phyloP scores from a whole-genome alignment of 2,329 filamentous ascomycete species.

The Curvularia sp. region DNA sequence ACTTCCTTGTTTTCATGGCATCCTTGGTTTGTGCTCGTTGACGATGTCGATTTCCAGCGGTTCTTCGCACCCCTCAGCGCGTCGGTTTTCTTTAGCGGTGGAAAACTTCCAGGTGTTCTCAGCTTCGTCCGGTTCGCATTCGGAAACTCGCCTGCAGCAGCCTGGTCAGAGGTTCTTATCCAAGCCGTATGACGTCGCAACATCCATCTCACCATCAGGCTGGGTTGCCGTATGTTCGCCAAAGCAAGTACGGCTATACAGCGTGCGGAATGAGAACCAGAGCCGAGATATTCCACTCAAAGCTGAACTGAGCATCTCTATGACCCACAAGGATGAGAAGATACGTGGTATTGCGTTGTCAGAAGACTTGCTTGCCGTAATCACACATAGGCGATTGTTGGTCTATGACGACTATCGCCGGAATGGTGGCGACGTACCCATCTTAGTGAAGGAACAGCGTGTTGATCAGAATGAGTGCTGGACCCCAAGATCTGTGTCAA shows the following conservation, averaged over 20 bases:
- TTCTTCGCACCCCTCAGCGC: constrained; percentile 7
- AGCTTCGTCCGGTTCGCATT: constrained; percentile 15
- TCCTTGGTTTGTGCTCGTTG: constrained; percentile 6
- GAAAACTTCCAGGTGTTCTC: constrained; percentile 15
- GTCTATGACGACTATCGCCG: constrained; percentile 29
- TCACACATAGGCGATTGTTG: constrained; percentile 28
- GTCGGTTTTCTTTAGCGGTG: constrained; percentile 7
- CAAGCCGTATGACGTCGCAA: constrained; percentile 20
- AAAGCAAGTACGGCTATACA: constrained; percentile 27
- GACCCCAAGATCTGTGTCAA: constrained; percentile 28
- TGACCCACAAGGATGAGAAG: constrained; percentile 14
- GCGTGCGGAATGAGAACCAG: constrained; percentile 14
- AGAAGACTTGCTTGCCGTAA: constrained; percentile 31
- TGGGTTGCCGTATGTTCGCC: constrained; percentile 26
- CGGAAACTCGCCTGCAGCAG: constrained; percentile 17
- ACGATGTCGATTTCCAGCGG: constrained; percentile 15
- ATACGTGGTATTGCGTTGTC: constrained; percentile 30
- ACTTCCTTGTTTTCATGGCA: constrained; percentile 5
- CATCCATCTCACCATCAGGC: constrained; percentile 24
- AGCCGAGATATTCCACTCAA: constrained; percentile 6
- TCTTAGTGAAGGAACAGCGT: constrained; percentile 10
- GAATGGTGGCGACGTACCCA: constrained; percentile 2
- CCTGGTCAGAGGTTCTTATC: constrained; percentile 8
- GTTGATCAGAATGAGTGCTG: constrained; percentile 23
- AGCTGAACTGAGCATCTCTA: constrained; percentile 1